phyloP scores from a whole-genome alignment of 305 asterid genomes.

The Fraxinus floribunda region DNA sequence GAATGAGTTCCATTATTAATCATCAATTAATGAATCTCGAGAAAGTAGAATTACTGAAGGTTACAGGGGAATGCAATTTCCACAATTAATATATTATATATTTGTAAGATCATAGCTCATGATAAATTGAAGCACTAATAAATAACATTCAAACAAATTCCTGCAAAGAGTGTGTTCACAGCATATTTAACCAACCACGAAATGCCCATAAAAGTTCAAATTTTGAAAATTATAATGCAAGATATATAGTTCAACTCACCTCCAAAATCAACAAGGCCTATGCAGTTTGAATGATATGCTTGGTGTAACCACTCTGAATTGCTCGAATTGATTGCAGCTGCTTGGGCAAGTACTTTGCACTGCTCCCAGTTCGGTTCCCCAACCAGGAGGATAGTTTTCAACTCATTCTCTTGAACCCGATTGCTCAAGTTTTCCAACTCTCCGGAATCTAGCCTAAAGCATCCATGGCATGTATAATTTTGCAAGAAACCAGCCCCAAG shows the following conservation, averaged over 20 bases:
- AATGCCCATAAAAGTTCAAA: neutral
- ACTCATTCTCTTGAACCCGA: conserved; percentile 20
- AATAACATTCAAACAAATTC: neutral
- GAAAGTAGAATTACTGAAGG: neutral
- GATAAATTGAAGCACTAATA: conserved; percentile 2
- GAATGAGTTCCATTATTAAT: neutral
- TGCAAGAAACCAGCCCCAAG: conserved; percentile 49
- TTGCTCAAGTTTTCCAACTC: conserved; percentile 23
- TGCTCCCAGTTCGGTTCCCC: conserved; percentile 73
- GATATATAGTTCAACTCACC: conserved; percentile 40
- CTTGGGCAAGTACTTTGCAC: conserved; percentile 59
- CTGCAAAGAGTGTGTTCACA: neutral
- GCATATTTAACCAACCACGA: neutral
- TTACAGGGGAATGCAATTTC: neutral
- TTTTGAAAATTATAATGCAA: neutral
- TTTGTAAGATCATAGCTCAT: neutral
- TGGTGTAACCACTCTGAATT: conserved; percentile 35
- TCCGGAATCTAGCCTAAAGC: conserved; percentile 37
- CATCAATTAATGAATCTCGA: neutral
- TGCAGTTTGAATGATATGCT: conserved; percentile 43
- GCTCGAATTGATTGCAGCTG: conserved; percentile 69
- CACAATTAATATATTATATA: neutral
- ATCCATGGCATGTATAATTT: conserved; percentile 65
- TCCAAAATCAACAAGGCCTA: conserved; percentile 56
- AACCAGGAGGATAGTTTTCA: conserved; percentile 38